Percentiles rank a stretch among this genome's conserved stretches.
These are phyloP conservation scores for Eleusine coracana DNA, from an alignment of 176 grass and related monocot species.

Conservation along the genomic window DNA sequence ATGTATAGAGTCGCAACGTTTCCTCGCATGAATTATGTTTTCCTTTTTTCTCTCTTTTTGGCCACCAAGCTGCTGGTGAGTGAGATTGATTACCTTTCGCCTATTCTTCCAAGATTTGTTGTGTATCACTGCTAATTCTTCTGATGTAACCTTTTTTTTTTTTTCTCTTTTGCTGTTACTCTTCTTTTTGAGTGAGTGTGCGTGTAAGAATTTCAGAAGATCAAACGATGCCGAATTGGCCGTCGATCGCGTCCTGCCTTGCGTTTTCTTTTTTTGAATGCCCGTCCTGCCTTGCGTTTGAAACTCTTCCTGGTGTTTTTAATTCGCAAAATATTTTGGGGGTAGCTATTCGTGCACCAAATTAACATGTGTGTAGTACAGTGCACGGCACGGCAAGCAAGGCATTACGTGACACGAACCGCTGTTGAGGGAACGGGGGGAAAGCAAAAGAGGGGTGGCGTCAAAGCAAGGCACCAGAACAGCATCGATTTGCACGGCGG, in stretches of 20 bases:
- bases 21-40: constrained; percentile 29
- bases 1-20: constrained; percentile 41
- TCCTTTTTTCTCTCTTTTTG: not conserved
- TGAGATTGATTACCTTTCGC: constrained; percentile 28
- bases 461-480: not conserved
- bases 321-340: not conserved
- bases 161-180: no score
- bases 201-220: constrained; percentile 2
- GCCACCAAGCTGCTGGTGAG: constrained; percentile 26
- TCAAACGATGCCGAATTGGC: constrained; percentile 26
- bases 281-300: not conserved
- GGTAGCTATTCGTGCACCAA: not conserved
- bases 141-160: not conserved
- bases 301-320: not conserved
- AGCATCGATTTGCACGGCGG: not conserved
- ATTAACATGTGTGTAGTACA: not conserved
- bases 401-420: not conserved
- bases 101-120: constrained; percentile 39
- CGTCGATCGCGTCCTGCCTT: not conserved
- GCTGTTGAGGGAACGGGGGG: constrained; percentile 17
- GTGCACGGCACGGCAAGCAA: constrained; percentile 6
- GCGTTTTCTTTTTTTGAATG: not conserved
- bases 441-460: constrained; percentile 23
- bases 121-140: not conserved
- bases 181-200: not conserved